These are phyloP conservation scores for Kregervanrija fluxuum DNA, from an alignment of 805 yeast genomes.

Conservation along the genomic window DNA sequence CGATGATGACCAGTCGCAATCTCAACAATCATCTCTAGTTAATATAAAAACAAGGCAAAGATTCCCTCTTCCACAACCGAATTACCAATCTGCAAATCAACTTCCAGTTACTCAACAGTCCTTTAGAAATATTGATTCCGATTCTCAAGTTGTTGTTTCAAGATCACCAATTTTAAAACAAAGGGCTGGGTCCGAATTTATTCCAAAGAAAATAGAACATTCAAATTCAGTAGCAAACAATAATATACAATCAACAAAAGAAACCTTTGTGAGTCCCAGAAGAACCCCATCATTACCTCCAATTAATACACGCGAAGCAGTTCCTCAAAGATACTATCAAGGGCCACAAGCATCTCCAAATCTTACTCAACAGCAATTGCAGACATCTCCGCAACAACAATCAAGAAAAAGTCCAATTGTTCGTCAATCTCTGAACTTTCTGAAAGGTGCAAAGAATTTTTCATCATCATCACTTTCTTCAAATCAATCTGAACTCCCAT, in stretches of 20 bases:
- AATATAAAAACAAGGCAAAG: no score
- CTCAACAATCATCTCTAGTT: no score
- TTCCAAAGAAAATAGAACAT: neutral
- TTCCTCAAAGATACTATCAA: slow-evolving; percentile 15
- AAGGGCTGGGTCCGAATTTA: slow-evolving; percentile 1
- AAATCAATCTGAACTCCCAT: slow-evolving; percentile 7
- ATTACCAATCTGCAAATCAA: no score
- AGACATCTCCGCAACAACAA: slow-evolving; percentile 4
- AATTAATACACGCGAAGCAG: slow-evolving; percentile 17
- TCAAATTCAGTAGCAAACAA: no score
- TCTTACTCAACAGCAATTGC: slow-evolving; percentile 6
- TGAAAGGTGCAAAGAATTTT: slow-evolving; percentile 24
- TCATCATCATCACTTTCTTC: slow-evolving; percentile 18
- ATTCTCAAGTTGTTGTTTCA: neutral
- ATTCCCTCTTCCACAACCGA: no score
- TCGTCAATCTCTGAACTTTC: slow-evolving; percentile 31
- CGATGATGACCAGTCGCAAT: no score
- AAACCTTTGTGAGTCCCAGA: neutral
- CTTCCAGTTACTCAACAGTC: neutral
- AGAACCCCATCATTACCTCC: slow-evolving; percentile 19
- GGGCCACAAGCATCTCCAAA: slow-evolving; percentile 4
- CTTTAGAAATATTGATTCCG: neutral
- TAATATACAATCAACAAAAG: no score
- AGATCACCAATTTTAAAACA: neutral
- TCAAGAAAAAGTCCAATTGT: slow-evolving; percentile 28